Base-by-base conservation (phyloP, 225 moss, liverwort and hornwort genomes). In the Pleurozium schreberi region DNA sequence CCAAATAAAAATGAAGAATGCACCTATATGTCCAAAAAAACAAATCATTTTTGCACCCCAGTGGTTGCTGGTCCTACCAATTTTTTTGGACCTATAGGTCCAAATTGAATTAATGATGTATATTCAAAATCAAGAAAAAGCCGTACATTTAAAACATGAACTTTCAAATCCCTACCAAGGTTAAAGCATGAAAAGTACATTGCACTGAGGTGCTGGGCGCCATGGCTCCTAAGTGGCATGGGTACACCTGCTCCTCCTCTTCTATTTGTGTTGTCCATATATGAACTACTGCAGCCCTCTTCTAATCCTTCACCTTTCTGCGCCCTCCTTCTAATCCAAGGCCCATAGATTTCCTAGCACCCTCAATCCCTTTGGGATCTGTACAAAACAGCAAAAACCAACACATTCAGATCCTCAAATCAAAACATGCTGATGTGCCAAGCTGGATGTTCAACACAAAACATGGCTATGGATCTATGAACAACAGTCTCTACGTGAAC, bases 301-400 rank as follows among this genome's bases (percentile, higher is more conserved):
- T 89, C 85, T 85, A 89, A 85, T 92, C 92, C 90, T 96, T 96
- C 68, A 96, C 97, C 82, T 91, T 93, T 55, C 97, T 93, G 70
- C 93, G 94, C 73, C 95, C 97, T 91, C 94, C 95, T 88, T 99
- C 98, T 89, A 96, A 93, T 73, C 98, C 98, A 89, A 99, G 93
- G 27, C 98, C 97, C 87, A 99, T 99, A 20, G 96, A 96, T 90
- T 88, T 95, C 86, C 95, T 94, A 55, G 95, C 98, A 82, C 95
- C 96, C 88, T 97, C 95, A 64, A 99, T 97, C 83, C 98, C 97
- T 90, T 95, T 96, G 19, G 98, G 96, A 87, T 99, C 98, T 98
- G 92, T 87, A 89, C 42, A 88, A 45, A 38, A 77, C 28, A 81
- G 38, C 43, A 89, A 23, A 57, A 77, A 67, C 67, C 36, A 85